Evolutionary conservation across 352 stramenopile genomes (phyloP).

Genomic region (Pythium inflatum): DNA sequence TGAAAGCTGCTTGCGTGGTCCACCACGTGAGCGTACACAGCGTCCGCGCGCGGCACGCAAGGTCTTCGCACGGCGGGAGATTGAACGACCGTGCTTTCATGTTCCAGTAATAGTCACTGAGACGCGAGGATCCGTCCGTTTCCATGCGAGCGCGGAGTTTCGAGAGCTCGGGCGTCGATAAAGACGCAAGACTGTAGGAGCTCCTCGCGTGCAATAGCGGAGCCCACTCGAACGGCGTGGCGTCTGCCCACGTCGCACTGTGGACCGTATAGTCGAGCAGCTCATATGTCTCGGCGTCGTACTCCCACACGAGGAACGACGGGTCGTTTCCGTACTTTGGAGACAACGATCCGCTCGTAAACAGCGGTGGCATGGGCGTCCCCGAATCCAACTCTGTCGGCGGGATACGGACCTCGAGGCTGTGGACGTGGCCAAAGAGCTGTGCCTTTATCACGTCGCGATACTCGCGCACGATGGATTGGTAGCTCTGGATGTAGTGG

Average conservation of each 20-base stretch:
- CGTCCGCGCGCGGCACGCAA: conserved; percentile 57
- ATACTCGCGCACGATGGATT: conserved; percentile 67
- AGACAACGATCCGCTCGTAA: conserved; percentile 81
- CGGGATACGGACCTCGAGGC: conserved; percentile 87
- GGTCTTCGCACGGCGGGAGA: conserved; percentile 46
- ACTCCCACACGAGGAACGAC: conserved; percentile 87
- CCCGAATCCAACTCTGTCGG: too few species aligned
- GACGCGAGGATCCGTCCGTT: conserved; percentile 36
- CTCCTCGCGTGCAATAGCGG: conserved; percentile 54
- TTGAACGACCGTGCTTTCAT: conserved; percentile 79
- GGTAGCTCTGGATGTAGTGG: conserved; percentile 85
- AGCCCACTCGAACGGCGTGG: conserved; percentile 49
- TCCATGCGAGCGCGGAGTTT: conserved; percentile 56
- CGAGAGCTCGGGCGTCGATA: conserved; percentile 50
- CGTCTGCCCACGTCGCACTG: conserved; percentile 62
- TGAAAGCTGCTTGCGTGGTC: conserved; percentile 12
- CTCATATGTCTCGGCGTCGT: conserved; percentile 68
- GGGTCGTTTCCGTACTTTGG: conserved; percentile 91
- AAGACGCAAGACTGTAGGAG: conserved; percentile 60
- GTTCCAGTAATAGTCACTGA: conserved; percentile 81
- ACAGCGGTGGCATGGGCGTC: conserved; percentile 53
- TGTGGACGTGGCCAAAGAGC: conserved; percentile 93
- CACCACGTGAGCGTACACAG: conserved; percentile 83
- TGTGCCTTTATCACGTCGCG: conserved; percentile 75
- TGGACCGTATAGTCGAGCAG: conserved; percentile 77